Base-by-base conservation (phyloP, 2,329 filamentous ascomycete genomes). In the Penicillium sp. region DNA sequence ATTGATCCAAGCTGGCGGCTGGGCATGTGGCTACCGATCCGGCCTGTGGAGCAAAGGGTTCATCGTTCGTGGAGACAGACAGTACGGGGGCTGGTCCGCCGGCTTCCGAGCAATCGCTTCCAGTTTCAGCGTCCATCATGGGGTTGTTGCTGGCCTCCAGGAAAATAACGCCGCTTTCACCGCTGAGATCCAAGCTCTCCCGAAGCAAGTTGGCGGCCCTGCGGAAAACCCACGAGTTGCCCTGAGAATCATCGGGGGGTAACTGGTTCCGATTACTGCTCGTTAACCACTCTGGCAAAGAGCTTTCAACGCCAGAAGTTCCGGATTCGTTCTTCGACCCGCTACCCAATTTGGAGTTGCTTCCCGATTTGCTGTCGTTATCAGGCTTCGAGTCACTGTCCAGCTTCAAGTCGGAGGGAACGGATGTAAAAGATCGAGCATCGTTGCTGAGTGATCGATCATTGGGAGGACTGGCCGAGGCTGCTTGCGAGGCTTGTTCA, bases 171-270 rank as follows among this genome's bases (percentile, higher is more conserved):
- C 79, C 79, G n/a, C 80, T 78, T 4, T 78, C 75, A 8, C 69
- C 68, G 18, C 66, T 68, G 5, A 80, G 42, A 38, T 75, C 75
- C 9, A 82, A 66, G n/a, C 78, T 77, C 52, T 81, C 73, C 1
- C 75, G 73, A 3, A 83, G 67, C 0, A 82, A 58, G 29, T 77
- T 73, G 0, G 79, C 78, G 1, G 81, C 81, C 21, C 79, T 72
- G 11, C 70, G 66, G 50, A 82, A 81, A 3, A 76, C 76, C 56
- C 75, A 73, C 1, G 70, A 61, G 54, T 75, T 73, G 2, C 72
- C 72, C 53, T 66, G 71, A 8, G 63, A 71, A 53, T 73, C 69
- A 40, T 73, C 71, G 2, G 65, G 53, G 0, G 65, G 63, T 6
- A 67, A 54, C 18, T 51, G 54, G 34, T 65, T 62, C 14, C 63